Evolutionary conservation across 1,139 yeast species (phyloP).

Genomic region (Protomyces pachydermus): DNA sequence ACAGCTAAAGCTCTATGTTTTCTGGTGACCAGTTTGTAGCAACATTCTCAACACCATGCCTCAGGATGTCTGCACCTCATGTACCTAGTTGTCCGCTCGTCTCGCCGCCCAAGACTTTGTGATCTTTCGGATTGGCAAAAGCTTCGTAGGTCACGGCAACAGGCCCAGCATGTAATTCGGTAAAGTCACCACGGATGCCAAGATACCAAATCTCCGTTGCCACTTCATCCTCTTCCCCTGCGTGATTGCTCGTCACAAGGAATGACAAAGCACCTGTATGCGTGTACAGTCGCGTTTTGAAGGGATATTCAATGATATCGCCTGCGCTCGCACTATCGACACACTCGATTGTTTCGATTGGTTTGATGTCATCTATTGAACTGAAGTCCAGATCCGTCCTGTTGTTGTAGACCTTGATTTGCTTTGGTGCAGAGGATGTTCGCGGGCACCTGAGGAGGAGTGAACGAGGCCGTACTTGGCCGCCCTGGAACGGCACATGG

Average conservation of each 20-base stretch:
- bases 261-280: conserved; percentile 65
- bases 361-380: conserved; percentile 48
- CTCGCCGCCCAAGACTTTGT: conserved; percentile 42
- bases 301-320: conserved; percentile 65
- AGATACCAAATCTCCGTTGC: conserved; percentile 58
- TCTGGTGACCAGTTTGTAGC: not conserved
- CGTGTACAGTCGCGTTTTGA: conserved; percentile 70
- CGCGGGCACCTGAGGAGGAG: conserved; percentile 64
- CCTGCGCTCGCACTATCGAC: conserved; percentile 50
- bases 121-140: conserved; percentile 91
- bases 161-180: conserved; percentile 54
- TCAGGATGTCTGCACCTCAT: not conserved
- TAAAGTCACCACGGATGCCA: conserved; percentile 77
- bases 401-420: conserved; percentile 69
- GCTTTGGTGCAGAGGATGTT: conserved; percentile 58
- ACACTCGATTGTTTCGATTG: conserved; percentile 55
- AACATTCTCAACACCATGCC: not conserved
- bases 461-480: conserved; percentile 68
- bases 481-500: conserved; percentile 62
- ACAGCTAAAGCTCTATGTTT: no score
- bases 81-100: not conserved
- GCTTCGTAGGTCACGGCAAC: conserved; percentile 75
- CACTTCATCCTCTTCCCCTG: conserved; percentile 43
- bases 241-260: conserved; percentile 59
- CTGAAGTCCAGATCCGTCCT: conserved; percentile 66